phyloP scores from a whole-genome alignment of 495 filamentous ascomycete species.

The Penicillium silybi region DNA sequence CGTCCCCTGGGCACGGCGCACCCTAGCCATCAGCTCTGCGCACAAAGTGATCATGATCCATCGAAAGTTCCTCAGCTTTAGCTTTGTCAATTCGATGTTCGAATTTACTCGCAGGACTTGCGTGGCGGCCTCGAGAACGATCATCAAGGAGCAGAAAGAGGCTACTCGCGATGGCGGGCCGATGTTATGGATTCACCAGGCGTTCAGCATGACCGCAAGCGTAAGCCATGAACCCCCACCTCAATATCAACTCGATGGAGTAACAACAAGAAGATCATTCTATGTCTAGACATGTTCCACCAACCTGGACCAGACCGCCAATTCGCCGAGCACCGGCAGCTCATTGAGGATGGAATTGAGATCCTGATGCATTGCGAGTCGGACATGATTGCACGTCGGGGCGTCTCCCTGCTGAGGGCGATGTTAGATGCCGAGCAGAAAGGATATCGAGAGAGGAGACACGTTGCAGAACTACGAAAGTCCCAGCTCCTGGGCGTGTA shows the following conservation, averaged over 20 bases:
- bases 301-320: conserved; percentile 27
- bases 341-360: conserved; percentile 29
- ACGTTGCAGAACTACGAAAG: neutral
- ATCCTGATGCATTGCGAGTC: conserved; percentile 23
- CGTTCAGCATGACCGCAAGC: conserved; percentile 28
- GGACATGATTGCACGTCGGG: conserved; percentile 33
- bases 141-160: conserved; percentile 36
- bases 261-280: conserved; percentile 24
- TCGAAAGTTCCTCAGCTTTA: conserved; percentile 36
- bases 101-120: conserved; percentile 37
- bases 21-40: conserved; percentile 32
- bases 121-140: conserved; percentile 34
- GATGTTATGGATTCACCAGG: conserved; percentile 40
- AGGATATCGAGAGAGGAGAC: neutral
- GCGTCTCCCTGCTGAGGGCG: conserved; percentile 24
- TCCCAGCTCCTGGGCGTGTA: neutral
- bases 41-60: conserved; percentile 50
- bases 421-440: conserved; percentile 19
- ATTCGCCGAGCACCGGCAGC: conserved; percentile 28
- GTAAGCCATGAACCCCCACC: conserved; percentile 5
- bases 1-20: conserved; percentile 32
- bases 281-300: conserved; percentile 42
- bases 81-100: conserved; percentile 38
- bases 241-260: neutral
- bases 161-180: conserved; percentile 29